phyloP scores from a whole-genome alignment of 2,329 filamentous ascomycete genomes.

The Penicillium sp. region DNA sequence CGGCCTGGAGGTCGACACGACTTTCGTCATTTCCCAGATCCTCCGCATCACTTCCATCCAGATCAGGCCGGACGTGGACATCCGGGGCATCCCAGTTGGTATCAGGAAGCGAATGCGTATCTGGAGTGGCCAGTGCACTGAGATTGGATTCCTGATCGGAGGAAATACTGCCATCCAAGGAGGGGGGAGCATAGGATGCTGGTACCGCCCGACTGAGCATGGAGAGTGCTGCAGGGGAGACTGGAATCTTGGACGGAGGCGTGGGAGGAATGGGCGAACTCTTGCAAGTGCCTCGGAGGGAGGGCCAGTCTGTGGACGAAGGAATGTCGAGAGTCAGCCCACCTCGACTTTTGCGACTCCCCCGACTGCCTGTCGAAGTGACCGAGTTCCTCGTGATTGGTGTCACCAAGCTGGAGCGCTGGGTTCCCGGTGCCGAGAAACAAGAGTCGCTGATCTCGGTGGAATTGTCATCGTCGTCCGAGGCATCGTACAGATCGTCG shows the following conservation, averaged over 20 bases:
- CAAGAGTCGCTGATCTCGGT: conserved; percentile 57
- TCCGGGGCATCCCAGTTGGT: conserved; percentile 64
- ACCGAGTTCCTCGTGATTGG: conserved; percentile 48
- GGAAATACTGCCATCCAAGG: conserved; percentile 83
- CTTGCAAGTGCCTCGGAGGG: conserved; percentile 60
- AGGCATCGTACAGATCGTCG: conserved; percentile 86
- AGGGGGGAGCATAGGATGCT: conserved; percentile 79
- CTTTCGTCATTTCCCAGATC: conserved; percentile 34
- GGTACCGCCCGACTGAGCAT: conserved; percentile 75
- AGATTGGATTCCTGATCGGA: conserved; percentile 85
- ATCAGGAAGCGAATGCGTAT: conserved; percentile 65
- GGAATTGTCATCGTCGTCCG: conserved; percentile 63
- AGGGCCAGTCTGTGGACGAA: conserved; percentile 62
- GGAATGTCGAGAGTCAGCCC: conserved; percentile 66
- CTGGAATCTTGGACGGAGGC: conserved; percentile 65
- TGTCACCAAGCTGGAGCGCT: conserved; percentile 56
- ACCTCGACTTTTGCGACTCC: conserved; percentile 48
- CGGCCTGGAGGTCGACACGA: conserved; percentile 36
- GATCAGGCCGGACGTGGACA: conserved; percentile 44
- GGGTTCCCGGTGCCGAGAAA: conserved; percentile 57
- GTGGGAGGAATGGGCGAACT: conserved; percentile 55
- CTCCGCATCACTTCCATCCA: conserved; percentile 37
- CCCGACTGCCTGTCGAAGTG: conserved; percentile 46
- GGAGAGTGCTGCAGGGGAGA: conserved; percentile 76
- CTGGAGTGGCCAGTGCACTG: conserved; percentile 84